Evolutionary conservation across 495 filamentous ascomycete genomes (phyloP), one percentile per base, ranked within the genome.

Genomic region (Aspergillus baeticus): DNA sequence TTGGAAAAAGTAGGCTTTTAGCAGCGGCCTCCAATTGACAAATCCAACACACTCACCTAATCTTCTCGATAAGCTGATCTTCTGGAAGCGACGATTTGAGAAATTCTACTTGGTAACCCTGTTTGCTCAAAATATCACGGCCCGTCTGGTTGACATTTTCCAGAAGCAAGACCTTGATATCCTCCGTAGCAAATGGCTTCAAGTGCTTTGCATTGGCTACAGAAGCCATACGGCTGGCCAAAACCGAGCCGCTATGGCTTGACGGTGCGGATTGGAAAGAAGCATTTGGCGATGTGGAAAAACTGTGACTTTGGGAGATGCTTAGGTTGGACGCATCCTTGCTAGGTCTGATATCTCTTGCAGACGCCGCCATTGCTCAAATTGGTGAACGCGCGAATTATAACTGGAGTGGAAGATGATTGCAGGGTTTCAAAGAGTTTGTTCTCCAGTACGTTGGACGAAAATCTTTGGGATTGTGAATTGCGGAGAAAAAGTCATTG

Each of bases 131-230:
- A 33, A 96, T 89, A 17, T 96, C 88, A 64, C 80, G 77, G 11
- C 93, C 94, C 18, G 90, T 92, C 72, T 90, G 79, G 69, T 98
- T 97, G 54, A 99, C 87, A 74, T 98, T 98, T 72, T 99, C 95
- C 21, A 99, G 76, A 7, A 99, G 80, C 54, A 99, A 77, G 36
- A 99, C 96, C 76, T 96, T 98, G 71, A 99, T 89, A 63, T 98
- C 93, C 66, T 90, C 83, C 5, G 91, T 94, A 58, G 90, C 87
- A 72, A 99, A 99, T 18, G 95, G 95, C 74, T 98, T 98, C 62
- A 98, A 75, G 50, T 87, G 90, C 73, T 96, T 96, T 17, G 85
- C 76, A 41, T 72, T 71, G 58, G 65, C 55, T 23, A 69, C 47
- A 36, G 78, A 68, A 31, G 68, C 65, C 13, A 62, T 65, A 15